Evolutionary conservation across 1,139 yeast genomes (phyloP).

Genomic region (Hanseniaspora gamundiae): DNA sequence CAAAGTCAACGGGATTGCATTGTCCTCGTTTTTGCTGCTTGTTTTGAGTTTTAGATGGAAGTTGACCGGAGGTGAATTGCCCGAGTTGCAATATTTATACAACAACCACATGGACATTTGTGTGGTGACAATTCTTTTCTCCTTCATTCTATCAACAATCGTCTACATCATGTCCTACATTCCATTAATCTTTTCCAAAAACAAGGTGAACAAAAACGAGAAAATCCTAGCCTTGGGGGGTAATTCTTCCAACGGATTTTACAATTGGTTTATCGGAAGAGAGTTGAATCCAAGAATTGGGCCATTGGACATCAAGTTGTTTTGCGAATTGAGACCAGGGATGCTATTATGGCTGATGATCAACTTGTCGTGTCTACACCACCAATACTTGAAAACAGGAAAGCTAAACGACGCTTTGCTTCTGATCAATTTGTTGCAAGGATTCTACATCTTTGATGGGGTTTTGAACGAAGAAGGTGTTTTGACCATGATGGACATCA

Average conservation of each 20-base stretch:
- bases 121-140: conserved; percentile 49
- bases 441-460: conserved; percentile 81
- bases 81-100: conserved; percentile 70
- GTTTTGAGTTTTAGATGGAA: conserved; percentile 40
- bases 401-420: conserved; percentile 59
- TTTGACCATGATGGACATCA: conserved; percentile 87
- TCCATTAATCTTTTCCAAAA: conserved; percentile 33
- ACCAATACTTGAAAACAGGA: conserved; percentile 58
- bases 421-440: conserved; percentile 57
- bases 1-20: conserved; percentile 67
- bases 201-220: conserved; percentile 47
- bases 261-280: conserved; percentile 96
- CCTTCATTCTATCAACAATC: conserved; percentile 48
- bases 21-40: conserved; percentile 36
- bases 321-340: conserved; percentile 93
- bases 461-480: conserved; percentile 84
- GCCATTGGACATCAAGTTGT: conserved; percentile 73
- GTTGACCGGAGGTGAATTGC: conserved; percentile 43
- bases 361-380: conserved; percentile 68
- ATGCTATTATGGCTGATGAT: conserved; percentile 75
- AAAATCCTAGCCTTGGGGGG: conserved; percentile 78
- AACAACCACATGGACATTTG: conserved; percentile 56
- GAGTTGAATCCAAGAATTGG: conserved; percentile 90
- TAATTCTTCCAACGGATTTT: conserved; percentile 60
- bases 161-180: conserved; percentile 60